Evolutionary conservation across 2,329 filamentous ascomycete species (phyloP), one percentile per base, ranked within the genome.

Genomic region (Trichoderma guizhouense): DNA sequence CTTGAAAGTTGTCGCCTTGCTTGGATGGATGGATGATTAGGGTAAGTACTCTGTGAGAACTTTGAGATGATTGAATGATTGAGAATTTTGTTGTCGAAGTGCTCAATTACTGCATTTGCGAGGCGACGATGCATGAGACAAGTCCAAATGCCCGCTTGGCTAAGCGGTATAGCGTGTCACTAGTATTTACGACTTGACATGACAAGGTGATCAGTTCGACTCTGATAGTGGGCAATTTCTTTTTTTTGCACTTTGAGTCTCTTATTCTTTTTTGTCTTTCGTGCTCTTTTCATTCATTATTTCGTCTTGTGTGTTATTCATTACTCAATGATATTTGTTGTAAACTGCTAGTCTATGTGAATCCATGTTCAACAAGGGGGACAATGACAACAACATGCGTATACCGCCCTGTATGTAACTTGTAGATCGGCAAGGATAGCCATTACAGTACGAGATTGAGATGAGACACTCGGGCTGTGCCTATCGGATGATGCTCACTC

Each of bases 161-260:
- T 72, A 72, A 72, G 70, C 70, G 70, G 70, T 72, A 72, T 72
- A 72, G 70, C 70, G 70, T 72, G 70, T 72, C 70, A 72, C 70
- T 72, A 72, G 70, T 72, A 72, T 43, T 39, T 43, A 55, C 24
- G 3, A 28, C 51, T 43, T 53, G 69, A 71, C 63, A 71, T 71
- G 69, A 71, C 69, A 71, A 71, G 69, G 69, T 71, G 69, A 71
- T 71, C 63, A 67, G 69, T 71, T 71, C 69, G 69, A 71, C 69
- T 71, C 69, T 67, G 63, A 71, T 71, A 71, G 62, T 60, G 69
- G 69, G 70, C 70, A 71, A n/a, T 26, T 34, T 51, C 15, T 69
- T 72, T 69, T 69, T 47, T 67, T 32, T 18, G 9, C 3, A 6
- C 4, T 47, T 21, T 14, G 1, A 5, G 18, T 18, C 15, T n/a